These are phyloP conservation scores for Solanum peruvianum DNA, from an alignment of 257 asterid genomes.

Conservation along the genomic window DNA sequence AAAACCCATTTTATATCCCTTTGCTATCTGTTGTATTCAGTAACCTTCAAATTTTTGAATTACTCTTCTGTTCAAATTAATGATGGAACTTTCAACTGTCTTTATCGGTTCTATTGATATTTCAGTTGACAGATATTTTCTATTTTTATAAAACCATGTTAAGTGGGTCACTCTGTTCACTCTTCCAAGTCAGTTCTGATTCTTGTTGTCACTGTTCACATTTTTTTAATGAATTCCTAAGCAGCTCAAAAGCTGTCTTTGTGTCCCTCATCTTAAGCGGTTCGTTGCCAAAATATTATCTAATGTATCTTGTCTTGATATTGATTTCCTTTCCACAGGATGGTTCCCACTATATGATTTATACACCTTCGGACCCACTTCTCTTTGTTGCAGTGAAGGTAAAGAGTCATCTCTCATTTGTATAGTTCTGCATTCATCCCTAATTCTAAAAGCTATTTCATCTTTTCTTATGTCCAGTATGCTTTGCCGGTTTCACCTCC, in stretches of 20 bases:
- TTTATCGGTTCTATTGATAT: not conserved
- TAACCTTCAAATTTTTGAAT: not conserved
- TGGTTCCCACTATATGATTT: slow-evolving; percentile 95
- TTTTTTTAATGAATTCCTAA: not conserved
- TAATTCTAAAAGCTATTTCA: not conserved
- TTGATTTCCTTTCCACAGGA: slow-evolving; percentile 48
- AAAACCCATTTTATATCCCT: not conserved
- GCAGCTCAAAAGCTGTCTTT: not conserved
- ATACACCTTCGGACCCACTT: slow-evolving; percentile 98
- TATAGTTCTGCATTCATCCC: not conserved
- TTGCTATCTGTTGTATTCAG: not conserved
- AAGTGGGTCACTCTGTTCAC: not conserved
- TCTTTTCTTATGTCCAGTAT: not conserved
- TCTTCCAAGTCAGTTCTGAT: not conserved
- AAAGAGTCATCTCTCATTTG: slow-evolving; percentile 1
- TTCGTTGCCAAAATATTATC: not conserved
- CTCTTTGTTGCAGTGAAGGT: slow-evolving; percentile 92
- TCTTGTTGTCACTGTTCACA: not conserved
- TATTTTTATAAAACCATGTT: not conserved
- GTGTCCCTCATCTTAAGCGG: not conserved
- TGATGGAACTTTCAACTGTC: not conserved
- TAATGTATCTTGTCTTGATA: slow-evolving; percentile 11
- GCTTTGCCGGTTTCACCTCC: not conserved
- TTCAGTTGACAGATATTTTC: not conserved
- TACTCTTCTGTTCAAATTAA: not conserved